Evolutionary conservation across 306 rosid species (phyloP).

Genomic region (Trifolium pratense): DNA sequence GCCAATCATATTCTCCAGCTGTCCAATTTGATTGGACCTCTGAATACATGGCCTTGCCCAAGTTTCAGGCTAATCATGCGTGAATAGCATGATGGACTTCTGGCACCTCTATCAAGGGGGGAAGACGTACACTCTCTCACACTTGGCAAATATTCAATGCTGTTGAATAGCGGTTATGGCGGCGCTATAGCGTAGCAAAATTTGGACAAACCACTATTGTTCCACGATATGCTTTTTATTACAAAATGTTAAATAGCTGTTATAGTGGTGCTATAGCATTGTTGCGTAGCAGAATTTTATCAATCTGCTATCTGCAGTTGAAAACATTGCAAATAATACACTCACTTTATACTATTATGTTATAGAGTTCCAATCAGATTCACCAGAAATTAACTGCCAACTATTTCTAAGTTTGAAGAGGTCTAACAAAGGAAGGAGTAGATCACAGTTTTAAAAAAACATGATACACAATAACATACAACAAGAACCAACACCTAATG

Average conservation of each 20-base stretch:
- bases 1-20: neutral
- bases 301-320: no score
- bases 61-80: neutral
- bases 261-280: no score
- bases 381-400: neutral
- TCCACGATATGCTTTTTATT: no score
- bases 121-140: no score
- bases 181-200: no score
- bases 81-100: neutral
- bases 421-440: neutral
- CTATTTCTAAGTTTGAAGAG: neutral
- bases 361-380: neutral
- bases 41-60: constrained; percentile 8
- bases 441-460: constrained; percentile 5
- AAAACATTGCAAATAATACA: neutral
- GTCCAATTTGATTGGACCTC: neutral
- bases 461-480: neutral
- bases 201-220: no score
- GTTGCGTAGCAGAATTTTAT: no score
- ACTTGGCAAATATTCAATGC: no score
- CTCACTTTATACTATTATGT: neutral
- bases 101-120: neutral
- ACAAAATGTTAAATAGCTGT: no score
- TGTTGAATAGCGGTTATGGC: no score
- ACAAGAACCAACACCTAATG: constrained; percentile 11